Evolutionary conservation across 208 protist genomes (phyloP), one percentile per base, ranked within the genome.

Genomic region (Acanthamoeba quina): DNA sequence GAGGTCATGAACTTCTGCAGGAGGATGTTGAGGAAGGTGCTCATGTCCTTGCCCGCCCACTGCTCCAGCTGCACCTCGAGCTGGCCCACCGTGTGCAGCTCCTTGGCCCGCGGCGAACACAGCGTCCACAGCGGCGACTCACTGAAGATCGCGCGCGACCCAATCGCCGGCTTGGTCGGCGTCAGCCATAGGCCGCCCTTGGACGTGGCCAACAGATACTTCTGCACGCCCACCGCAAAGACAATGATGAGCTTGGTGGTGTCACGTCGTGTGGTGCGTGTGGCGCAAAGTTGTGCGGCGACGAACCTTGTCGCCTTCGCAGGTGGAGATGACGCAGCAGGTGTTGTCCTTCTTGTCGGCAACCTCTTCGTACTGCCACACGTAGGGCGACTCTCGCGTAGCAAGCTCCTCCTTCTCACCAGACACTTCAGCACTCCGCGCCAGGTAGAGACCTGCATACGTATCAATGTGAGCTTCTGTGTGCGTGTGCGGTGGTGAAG

Each of bases 1-100:
- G 72, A 54, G 44, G 31, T 80, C 72, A 80, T 44, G 72, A 80
- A 80, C 72, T 80, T 80, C 31, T 80, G 72, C 9, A 80, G 41
- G 44, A 80, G 72, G 34, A 80, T 49, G 72, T 80, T 80, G 44
- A 80, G 72, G 44, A 80, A 80, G 21, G 72, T 80, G 72, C 41
- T 52, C 31, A 54, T 80, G 72, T 80, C 72, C 34, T 49, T 44
- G n/a, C 72, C 72, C 24, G 72, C 72, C 72, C 72, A 80, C 72
- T 49, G 72, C 72, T 80, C 72, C 17, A 80, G 72, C 34, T 80
- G 19, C 34, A 80, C 72, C 44, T 80, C 72, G 31, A 80, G 72
- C 72, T 80, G 72, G 19, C 72, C 11, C 72, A 80, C 5, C 1
- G 72, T 52, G 34, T 80, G 34, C 6, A 80, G 72, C 1, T 80